Percentiles rank a stretch among this genome's conserved stretches.
Evolutionary conservation across 2,329 filamentous ascomycete species (phyloP).

Genomic region (Penicillium sp.): DNA sequence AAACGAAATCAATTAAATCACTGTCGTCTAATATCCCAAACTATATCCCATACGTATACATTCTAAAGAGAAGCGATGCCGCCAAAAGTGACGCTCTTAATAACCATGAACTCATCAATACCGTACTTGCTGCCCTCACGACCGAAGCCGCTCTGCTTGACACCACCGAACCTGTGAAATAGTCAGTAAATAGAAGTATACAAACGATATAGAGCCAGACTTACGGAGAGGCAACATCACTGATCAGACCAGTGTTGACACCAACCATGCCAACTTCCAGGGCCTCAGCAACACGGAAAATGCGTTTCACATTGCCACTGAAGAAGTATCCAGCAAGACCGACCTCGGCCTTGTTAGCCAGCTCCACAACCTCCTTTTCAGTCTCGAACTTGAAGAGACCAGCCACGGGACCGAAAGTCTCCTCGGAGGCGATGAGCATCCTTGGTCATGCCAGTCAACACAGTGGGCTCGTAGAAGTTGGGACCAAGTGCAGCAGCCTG

Average conservation of each 20-base stretch:
- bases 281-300: conserved; percentile 58
- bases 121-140: conserved; percentile 73
- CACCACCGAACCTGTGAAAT: conserved; percentile 61
- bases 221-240: conserved; percentile 49
- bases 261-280: conserved; percentile 49
- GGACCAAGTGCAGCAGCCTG: conserved; percentile 66
- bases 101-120: conserved; percentile 68
- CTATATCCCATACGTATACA: not conserved
- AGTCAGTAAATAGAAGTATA: conserved; percentile 13
- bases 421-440: conserved; percentile 82
- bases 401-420: conserved; percentile 93
- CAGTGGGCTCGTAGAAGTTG: conserved; percentile 87
- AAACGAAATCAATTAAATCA: not conserved
- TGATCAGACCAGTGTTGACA: conserved; percentile 67
- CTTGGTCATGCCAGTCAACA: conserved; percentile 77
- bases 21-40: not conserved
- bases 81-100: conserved; percentile 64
- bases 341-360: conserved; percentile 78
- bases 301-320: conserved; percentile 56
- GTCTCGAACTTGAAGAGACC: conserved; percentile 83
- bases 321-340: conserved; percentile 95
- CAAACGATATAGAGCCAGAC: conserved; percentile 15
- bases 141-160: conserved; percentile 78
- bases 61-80: conserved; percentile 44
- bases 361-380: conserved; percentile 77